These are phyloP conservation scores for Physcia stellaris DNA, from an alignment of 495 filamentous ascomycete genomes.

Conservation along the genomic window DNA sequence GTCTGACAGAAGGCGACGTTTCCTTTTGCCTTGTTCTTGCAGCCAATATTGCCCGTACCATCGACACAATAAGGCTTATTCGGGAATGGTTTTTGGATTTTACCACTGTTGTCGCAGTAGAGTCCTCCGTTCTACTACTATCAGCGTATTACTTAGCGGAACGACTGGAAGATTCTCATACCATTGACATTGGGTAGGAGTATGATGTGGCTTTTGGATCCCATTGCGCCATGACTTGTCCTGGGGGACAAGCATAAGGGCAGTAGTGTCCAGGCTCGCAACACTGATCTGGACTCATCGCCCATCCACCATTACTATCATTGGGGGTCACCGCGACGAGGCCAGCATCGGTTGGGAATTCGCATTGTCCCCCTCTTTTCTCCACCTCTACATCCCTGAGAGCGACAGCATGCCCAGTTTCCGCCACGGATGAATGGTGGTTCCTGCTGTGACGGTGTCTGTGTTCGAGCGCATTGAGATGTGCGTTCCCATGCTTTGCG, in stretches of 20 bases:
- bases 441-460: conserved; percentile 2
- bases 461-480: conserved; percentile 4
- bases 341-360: conserved; percentile 54
- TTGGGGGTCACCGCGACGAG: conserved; percentile 55
- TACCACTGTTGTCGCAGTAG: conserved; percentile 55
- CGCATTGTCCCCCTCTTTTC: conserved; percentile 40
- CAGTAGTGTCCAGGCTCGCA: conserved; percentile 61
- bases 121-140: conserved; percentile 56
- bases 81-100: conserved; percentile 58
- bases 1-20: conserved; percentile 70
- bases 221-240: conserved; percentile 72
- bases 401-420: not conserved
- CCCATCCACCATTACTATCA: conserved; percentile 60
- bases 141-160: not conserved
- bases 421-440: conserved; percentile 1
- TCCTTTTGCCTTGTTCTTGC: conserved; percentile 47
- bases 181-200: conserved; percentile 58
- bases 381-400: conserved; percentile 11
- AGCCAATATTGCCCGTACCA: conserved; percentile 50
- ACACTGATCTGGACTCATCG: conserved; percentile 63
- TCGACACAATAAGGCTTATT: conserved; percentile 56
- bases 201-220: conserved; percentile 55
- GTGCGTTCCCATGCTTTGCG: conserved; percentile 5
- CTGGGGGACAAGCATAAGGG: conserved; percentile 64
- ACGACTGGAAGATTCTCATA: conserved; percentile 25